These are phyloP conservation scores for Verticillium nubilum DNA, from an alignment of 2,329 filamentous ascomycete genomes.

Conservation along the genomic window DNA sequence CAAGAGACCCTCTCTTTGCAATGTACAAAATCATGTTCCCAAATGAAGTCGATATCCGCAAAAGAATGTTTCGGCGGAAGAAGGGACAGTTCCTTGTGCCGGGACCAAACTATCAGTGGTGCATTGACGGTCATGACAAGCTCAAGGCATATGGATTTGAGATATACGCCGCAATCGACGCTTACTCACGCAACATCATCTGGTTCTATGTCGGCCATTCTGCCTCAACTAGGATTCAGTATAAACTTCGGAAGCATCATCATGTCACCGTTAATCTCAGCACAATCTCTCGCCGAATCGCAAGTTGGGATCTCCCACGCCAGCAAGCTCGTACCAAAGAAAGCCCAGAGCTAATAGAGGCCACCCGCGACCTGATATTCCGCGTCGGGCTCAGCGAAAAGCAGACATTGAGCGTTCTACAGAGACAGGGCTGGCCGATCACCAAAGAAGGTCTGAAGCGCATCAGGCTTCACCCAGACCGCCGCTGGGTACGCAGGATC, in stretches of 20 bases:
- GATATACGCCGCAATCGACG: conserved; percentile 7
- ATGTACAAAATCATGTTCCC: background rate
- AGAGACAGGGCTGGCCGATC: conserved; percentile 2
- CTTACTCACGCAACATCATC: conserved; percentile 9
- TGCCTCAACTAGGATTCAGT: conserved; percentile 1
- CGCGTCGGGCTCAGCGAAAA: background rate
- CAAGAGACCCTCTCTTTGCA: conserved; percentile 6
- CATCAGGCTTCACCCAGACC: conserved; percentile 2
- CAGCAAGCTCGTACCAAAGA: conserved; percentile 5
- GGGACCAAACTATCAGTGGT: conserved; percentile 7
- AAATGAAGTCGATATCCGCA: conserved; percentile 5
- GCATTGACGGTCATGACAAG: conserved; percentile 7
- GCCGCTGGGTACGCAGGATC: background rate
- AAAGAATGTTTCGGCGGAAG: conserved; percentile 1
- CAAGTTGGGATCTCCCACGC: conserved; percentile 3
- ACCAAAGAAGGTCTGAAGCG: conserved; percentile 4
- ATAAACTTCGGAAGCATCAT: conserved; percentile 5
- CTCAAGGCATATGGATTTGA: conserved; percentile 7
- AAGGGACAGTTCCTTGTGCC: conserved; percentile 2
- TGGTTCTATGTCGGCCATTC: conserved; percentile 5
- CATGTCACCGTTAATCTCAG: background rate
- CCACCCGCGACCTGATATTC: conserved; percentile 4
- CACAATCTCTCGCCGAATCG: too few relatives aligned
- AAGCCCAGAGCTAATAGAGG: conserved; percentile 7
- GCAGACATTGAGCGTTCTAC: conserved; percentile 4